Percentiles rank a stretch among this genome's conserved stretches.
phyloP scores from a whole-genome alignment of 2,329 filamentous ascomycete species.

The Aspergillus pseudoviridinutans region DNA sequence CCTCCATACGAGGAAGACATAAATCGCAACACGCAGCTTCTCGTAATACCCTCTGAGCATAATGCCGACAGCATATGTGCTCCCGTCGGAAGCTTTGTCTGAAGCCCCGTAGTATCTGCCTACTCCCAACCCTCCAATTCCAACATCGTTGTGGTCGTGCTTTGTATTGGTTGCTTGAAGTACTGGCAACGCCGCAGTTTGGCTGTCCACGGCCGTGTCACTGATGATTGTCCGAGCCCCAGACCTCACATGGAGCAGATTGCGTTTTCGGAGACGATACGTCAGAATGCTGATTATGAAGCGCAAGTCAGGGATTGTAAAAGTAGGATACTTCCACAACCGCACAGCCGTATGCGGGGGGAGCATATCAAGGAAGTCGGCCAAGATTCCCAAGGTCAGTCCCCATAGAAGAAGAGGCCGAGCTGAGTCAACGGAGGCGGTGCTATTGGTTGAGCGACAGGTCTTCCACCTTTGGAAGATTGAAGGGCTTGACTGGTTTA shows the following conservation, averaged over 20 bases:
- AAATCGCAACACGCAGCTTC: constrained; percentile 36
- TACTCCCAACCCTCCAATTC: constrained; percentile 37
- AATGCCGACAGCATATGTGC: constrained; percentile 37
- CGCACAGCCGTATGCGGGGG: constrained; percentile 60
- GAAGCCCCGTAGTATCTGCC: constrained; percentile 29
- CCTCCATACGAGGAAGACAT: constrained; percentile 38
- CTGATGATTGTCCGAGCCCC: constrained; percentile 23
- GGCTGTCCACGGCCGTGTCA: constrained; percentile 29
- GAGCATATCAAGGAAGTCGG: constrained; percentile 64
- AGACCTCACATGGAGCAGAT: constrained; percentile 35
- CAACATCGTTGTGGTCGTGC: constrained; percentile 33
- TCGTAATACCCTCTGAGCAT: constrained; percentile 44
- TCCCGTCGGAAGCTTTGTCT: constrained; percentile 21
- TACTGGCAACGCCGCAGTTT: constrained; percentile 31
- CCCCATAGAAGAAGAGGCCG: constrained; percentile 63
- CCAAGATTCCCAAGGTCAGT: constrained; percentile 62
- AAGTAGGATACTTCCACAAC: constrained; percentile 66
- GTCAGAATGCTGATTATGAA: constrained; percentile 59
- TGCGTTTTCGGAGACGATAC: constrained; percentile 52
- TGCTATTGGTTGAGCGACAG: constrained; percentile 29
- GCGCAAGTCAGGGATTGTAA: constrained; percentile 59
- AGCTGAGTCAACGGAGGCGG: constrained; percentile 26
- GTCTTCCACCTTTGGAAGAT: constrained; percentile 23
- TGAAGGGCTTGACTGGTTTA: constrained; percentile 18
- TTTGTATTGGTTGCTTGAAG: constrained; percentile 14